phyloP scores from a whole-genome alignment of 352 stramenopile genomes.

The Globisporangium emineosum region DNA sequence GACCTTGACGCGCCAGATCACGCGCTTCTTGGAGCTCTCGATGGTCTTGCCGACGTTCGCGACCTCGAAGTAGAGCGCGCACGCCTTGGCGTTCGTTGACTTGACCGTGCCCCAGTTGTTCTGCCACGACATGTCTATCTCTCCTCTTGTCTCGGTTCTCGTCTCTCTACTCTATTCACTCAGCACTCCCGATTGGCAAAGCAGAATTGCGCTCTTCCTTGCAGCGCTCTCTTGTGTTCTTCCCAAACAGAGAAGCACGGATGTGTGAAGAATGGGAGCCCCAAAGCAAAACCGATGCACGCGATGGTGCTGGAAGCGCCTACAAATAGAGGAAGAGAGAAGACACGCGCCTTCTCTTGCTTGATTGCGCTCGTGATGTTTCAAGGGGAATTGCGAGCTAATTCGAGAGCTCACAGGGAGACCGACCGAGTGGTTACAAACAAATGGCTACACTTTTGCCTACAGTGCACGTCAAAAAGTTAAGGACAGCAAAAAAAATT shows the following conservation, averaged over 20 bases:
- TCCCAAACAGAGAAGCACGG: not conserved
- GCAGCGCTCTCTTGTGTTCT: not conserved
- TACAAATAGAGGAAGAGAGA: not conserved
- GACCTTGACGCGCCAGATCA: conserved; percentile 81
- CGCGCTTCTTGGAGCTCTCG: conserved; percentile 82
- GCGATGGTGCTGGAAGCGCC: not conserved
- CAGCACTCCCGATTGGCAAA: not conserved
- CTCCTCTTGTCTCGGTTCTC: not conserved
- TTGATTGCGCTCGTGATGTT: not conserved
- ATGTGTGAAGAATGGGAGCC: not conserved
- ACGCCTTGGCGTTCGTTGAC: conserved; percentile 63
- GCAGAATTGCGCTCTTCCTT: not conserved
- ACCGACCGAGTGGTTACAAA: too few relatives aligned
- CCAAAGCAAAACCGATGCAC: conserved; percentile 3
- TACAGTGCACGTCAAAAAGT: too few relatives aligned
- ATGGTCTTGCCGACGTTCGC: conserved; percentile 84
- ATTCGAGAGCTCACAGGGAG: too few relatives aligned
- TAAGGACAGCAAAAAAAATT: too few relatives aligned
- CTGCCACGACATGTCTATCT: conserved; percentile 55
- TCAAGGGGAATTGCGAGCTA: too few relatives aligned
- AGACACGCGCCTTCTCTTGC: not conserved
- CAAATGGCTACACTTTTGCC: too few relatives aligned
- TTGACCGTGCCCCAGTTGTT: conserved; percentile 70
- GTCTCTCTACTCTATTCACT: not conserved
- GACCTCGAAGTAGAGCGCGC: conserved; percentile 74